Conservation (phyloP, 2,329 filamentous ascomycete genomes). For the Penicillium decumbens region DNA sequence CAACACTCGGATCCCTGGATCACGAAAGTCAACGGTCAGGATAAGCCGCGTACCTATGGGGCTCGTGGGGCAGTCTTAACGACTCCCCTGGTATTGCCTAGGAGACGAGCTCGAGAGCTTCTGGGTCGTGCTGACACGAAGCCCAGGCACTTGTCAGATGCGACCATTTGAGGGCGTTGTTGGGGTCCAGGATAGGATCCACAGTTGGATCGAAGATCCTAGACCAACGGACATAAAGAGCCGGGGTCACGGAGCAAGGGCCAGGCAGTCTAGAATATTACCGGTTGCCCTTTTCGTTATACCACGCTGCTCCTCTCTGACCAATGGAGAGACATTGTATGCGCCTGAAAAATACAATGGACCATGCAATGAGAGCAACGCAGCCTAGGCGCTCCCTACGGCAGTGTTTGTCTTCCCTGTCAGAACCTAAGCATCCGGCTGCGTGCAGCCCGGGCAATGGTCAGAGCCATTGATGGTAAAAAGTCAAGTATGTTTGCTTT, state of each 20-base stretch:
- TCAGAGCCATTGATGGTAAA: conserved; percentile 2
- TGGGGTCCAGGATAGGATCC: conserved; percentile 1
- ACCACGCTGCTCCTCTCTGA: conserved; percentile 1
- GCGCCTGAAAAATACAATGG: conserved; percentile 8
- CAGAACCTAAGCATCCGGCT: conserved; percentile 12
- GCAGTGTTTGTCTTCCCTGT: conserved; percentile 5
- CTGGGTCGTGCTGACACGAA: neutral
- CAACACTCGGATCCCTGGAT: conserved; percentile 7
- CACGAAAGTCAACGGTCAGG: conserved; percentile 1
- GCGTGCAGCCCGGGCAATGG: conserved; percentile 14
- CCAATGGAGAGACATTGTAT: conserved; percentile 9
- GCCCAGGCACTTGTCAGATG: neutral
- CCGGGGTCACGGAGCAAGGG: conserved; percentile 13
- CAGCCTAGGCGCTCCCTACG: neutral
- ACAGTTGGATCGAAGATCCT: conserved; percentile 16
- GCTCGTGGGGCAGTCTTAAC: conserved; percentile 7
- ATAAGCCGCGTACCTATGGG: neutral
- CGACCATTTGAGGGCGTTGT: neutral
- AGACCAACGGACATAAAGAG: conserved; percentile 19
- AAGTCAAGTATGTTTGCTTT: conserved; percentile 6
- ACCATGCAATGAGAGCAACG: conserved; percentile 1
- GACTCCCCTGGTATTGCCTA: conserved; percentile 6
- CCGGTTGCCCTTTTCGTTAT: conserved; percentile 4
- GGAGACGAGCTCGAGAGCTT: neutral
- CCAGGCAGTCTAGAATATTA: conserved; percentile 12